These are phyloP conservation scores for Corrigiola litoralis DNA, from an alignment of 179 eudicot species.

Conservation along the genomic window DNA sequence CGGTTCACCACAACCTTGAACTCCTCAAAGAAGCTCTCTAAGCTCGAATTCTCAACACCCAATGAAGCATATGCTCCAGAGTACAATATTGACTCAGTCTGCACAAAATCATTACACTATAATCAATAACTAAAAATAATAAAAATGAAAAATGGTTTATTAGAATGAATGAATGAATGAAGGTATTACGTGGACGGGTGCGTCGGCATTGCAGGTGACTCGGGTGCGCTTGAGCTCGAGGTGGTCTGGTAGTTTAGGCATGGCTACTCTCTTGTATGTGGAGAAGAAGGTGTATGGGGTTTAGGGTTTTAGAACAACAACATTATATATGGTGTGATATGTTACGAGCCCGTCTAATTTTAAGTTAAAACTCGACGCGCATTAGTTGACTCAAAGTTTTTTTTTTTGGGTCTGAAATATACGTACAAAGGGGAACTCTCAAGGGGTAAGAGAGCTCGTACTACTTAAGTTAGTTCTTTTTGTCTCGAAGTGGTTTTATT, in stretches of 20 bases:
- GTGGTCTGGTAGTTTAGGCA: constrained; percentile 70
- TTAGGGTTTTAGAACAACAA: too few species aligned
- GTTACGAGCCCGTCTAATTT: too few species aligned
- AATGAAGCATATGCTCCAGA: constrained; percentile 74
- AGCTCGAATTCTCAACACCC: constrained; percentile 73
- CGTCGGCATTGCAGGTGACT: constrained; percentile 65
- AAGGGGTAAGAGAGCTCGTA: too few species aligned
- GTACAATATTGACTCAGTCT: constrained; percentile 71
- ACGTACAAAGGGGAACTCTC: too few species aligned
- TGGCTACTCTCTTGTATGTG: neutral
- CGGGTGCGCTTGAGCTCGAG: constrained; percentile 71
- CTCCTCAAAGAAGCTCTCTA: constrained; percentile 55
- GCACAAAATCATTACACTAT: constrained; percentile 2
- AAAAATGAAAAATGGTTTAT: neutral
- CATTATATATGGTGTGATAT: too few species aligned
- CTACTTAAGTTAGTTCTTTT: too few species aligned
- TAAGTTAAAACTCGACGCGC: too few species aligned
- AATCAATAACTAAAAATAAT: neutral
- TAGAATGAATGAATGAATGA: neutral
- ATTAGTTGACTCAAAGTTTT: too few species aligned
- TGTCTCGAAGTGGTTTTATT: too few species aligned
- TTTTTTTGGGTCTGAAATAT: too few species aligned
- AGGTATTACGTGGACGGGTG: constrained; percentile 54
- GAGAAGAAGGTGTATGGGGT: neutral
- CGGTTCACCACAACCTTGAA: constrained; percentile 57